Evolutionary conservation across 2,329 filamentous ascomycete genomes (phyloP).

Genomic region (Ascosphaera aggregata): DNA sequence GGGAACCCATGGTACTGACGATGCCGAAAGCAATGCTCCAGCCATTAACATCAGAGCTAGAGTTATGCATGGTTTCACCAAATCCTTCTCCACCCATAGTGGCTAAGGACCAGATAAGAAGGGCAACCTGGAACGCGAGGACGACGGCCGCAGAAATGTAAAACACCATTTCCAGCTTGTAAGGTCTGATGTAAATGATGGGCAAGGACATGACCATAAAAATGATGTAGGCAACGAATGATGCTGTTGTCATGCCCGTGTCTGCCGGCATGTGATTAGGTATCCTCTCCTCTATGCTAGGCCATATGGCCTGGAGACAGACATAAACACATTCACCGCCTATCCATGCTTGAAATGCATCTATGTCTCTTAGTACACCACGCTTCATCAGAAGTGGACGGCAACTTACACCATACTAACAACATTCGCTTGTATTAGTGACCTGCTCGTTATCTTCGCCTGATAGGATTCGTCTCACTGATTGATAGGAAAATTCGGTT

Average conservation of each 20-base stretch:
- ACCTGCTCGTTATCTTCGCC: background rate
- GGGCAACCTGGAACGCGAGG: constrained; percentile 19
- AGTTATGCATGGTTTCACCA: constrained; percentile 11
- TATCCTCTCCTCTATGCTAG: constrained; percentile 20
- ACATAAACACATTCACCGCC: constrained; percentile 25
- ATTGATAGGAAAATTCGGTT: constrained; percentile 11
- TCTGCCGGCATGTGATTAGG: constrained; percentile 19
- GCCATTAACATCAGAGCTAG: constrained; percentile 2
- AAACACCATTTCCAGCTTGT: constrained; percentile 22
- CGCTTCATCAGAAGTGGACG: constrained; percentile 5
- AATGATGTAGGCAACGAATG: constrained; percentile 22
- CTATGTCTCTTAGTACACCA: constrained; percentile 9
- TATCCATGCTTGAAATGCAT: constrained; percentile 23
- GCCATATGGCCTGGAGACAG: constrained; percentile 23
- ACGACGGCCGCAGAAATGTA: constrained; percentile 18
- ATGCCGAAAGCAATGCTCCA: constrained; percentile 12
- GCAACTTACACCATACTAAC: constrained; percentile 7
- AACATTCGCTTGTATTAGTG: background rate
- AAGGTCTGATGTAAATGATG: constrained; percentile 22
- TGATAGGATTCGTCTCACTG: constrained; percentile 10
- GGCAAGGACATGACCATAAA: constrained; percentile 23
- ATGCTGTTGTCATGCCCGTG: constrained; percentile 22
- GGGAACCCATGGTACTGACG: constrained; percentile 11
- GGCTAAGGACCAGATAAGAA: constrained; percentile 23
- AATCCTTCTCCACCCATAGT: constrained; percentile 21